Base-by-base conservation (phyloP, 1,284 basidiomycete species). In the Trametes sp. region DNA sequence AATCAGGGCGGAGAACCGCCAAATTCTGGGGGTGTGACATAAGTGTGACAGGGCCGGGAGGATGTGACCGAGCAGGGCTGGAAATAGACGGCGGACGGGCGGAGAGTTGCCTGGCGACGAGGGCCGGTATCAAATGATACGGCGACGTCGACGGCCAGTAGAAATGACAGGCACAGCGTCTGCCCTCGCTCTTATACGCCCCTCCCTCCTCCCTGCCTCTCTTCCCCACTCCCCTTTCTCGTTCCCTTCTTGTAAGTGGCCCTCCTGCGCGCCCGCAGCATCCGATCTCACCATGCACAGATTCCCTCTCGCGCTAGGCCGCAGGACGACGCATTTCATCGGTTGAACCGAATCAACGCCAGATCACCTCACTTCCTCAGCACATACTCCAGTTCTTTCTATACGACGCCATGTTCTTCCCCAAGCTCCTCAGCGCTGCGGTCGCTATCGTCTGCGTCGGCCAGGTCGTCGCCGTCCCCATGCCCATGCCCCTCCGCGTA, bases 391-490 rank as follows among this genome's bases (percentile, higher is more conserved):
- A 58, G 55, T 61, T 52, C 65, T 59, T 55, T 71, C 24, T 57
- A 60, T 58, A 54, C 57, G 56, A 59, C 75, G 77, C 69, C 70
- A 86, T 87, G 84, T 78, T 84, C 72, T 68, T 77, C 65, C 63
- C 74, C 64, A 73, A 77, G 65, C 69, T 79, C 62, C 53, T 82
- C 62, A 63, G 82, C 68, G 74, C 80, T 52, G 68, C 80, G 44
- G 63, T 87, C 61, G 75, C 79, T 50, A 69, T 83, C 59, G 70
- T 81, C 68, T 75, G 85, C 68, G 76, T 81, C 64, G 77, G 80
- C 68, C 81, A 83, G 73, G 81, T 75, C 29, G 65, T 78, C 54
- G 82, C 84, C 29, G 66, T 67, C 6, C 84, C 86, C 24, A 71
- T 85, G 65, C 81, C 82, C 21, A 72, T 75, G 73, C 75, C 76